Evolutionary conservation across 805 yeast genomes (phyloP).

Genomic region (Wickerhamomyces kurtzmanii): DNA sequence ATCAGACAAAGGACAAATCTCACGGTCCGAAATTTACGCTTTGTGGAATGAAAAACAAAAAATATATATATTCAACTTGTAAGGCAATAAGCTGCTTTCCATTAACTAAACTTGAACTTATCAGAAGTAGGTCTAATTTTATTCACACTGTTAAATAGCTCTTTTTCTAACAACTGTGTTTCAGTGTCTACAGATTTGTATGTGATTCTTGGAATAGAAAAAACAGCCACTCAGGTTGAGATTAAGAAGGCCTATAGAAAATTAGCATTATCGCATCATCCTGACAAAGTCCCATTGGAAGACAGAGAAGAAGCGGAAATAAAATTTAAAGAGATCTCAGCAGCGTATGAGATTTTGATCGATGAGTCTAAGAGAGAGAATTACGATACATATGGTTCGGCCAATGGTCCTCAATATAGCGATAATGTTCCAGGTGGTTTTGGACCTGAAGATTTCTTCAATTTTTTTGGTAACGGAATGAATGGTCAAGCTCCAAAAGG

Average conservation of each 20-base stretch:
- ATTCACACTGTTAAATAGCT: too few species aligned
- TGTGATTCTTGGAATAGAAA: slow-evolving; percentile 60
- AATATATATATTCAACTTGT: too few species aligned
- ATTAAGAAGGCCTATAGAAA: slow-evolving; percentile 80
- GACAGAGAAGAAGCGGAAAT: slow-evolving; percentile 64
- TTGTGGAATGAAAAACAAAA: too few species aligned
- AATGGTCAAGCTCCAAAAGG: slow-evolving; percentile 16
- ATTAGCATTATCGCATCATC: slow-evolving; percentile 77
- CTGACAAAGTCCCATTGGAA: slow-evolving; percentile 73
- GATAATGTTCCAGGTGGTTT: slow-evolving; percentile 27
- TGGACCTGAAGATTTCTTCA: slow-evolving; percentile 68
- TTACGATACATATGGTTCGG: slow-evolving; percentile 48
- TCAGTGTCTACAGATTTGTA: slow-evolving; percentile 32
- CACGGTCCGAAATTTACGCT: too few species aligned
- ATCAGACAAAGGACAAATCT: too few species aligned
- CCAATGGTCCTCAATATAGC: slow-evolving; percentile 20
- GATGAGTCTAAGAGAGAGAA: slow-evolving; percentile 55
- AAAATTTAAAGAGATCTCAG: slow-evolving; percentile 72
- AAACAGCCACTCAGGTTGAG: slow-evolving; percentile 57
- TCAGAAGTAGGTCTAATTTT: too few species aligned
- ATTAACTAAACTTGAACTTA: too few species aligned
- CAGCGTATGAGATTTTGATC: slow-evolving; percentile 76
- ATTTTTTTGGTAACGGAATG: slow-evolving; percentile 49
- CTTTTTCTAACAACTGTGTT: too few species aligned
- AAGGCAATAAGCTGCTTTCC: too few species aligned